These are phyloP conservation scores for Diatrype stigma DNA, from an alignment of 2,329 filamentous ascomycete species.

Conservation along the genomic window DNA sequence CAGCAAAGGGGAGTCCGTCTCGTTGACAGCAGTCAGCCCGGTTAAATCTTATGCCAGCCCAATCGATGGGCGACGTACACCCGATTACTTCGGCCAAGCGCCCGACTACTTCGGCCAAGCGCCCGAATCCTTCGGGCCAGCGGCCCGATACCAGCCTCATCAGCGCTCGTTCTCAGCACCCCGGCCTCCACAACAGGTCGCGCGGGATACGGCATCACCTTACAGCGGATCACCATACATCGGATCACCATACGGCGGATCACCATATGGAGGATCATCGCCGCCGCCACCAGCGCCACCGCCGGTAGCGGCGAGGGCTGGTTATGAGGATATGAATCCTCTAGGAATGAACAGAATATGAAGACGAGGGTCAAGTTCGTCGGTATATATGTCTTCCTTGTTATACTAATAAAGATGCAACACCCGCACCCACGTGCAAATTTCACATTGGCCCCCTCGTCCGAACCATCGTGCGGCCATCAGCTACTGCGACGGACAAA, in stretches of 20 bases:
- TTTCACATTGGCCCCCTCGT: background rate
- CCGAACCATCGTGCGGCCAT: background rate
- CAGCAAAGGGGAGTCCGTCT: conserved; percentile 39
- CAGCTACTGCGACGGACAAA: background rate
- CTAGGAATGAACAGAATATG: conserved; percentile 55
- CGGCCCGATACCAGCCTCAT: conserved; percentile 52
- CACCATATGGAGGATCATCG: conserved; percentile 31
- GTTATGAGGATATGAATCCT: conserved; percentile 45
- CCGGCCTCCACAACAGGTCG: conserved; percentile 38
- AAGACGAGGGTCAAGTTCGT: conserved; percentile 14
- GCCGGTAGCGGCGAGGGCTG: conserved; percentile 15
- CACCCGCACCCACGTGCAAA: background rate
- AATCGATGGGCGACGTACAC: conserved; percentile 40
- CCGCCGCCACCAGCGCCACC: conserved; percentile 20
- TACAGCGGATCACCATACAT: conserved; percentile 35
- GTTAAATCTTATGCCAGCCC: conserved; percentile 29
- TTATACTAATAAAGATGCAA: background rate
- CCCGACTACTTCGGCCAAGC: background rate
- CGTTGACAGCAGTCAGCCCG: conserved; percentile 47
- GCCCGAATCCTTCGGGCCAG: conserved; percentile 50
- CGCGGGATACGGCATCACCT: conserved; percentile 38
- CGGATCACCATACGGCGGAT: conserved; percentile 31
- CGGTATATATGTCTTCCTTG: background rate
- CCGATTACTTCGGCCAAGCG: conserved; percentile 13
- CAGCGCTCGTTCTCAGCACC: conserved; percentile 54